phyloP scores from a whole-genome alignment of 495 filamentous ascomycete genomes.

The Hypoxylon trugodes region DNA sequence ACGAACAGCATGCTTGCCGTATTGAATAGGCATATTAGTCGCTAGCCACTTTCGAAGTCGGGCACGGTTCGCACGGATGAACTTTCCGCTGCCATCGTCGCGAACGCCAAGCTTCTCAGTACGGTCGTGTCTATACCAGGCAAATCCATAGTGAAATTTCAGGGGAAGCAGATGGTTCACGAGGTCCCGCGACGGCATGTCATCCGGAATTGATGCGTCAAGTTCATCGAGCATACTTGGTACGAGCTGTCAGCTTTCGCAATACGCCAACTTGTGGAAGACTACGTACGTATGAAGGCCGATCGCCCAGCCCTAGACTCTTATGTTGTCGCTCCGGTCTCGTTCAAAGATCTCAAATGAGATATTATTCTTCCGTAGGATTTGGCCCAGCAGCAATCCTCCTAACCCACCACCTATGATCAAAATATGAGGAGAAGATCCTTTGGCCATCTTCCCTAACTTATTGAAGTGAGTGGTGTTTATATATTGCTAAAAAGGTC shows the following conservation, averaged over 20 bases:
- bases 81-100: constrained; percentile 33
- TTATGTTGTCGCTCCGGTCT: constrained; percentile 46
- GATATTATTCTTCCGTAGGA: constrained; percentile 59
- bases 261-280: neutral
- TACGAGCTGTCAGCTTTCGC: neutral
- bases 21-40: constrained; percentile 41
- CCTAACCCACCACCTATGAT: constrained; percentile 63
- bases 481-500: neutral
- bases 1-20: constrained; percentile 31
- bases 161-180: constrained; percentile 44
- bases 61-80: constrained; percentile 43
- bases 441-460: constrained; percentile 15
- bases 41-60: constrained; percentile 39
- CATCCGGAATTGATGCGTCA: constrained; percentile 48
- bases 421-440: constrained; percentile 41
- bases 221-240: constrained; percentile 43
- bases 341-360: constrained; percentile 62
- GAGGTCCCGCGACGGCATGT: constrained; percentile 46
- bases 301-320: constrained; percentile 49
- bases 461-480: neutral
- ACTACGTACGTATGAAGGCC: constrained; percentile 42
- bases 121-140: constrained; percentile 32
- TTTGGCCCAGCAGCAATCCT: constrained; percentile 63
- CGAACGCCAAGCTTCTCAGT: constrained; percentile 37
- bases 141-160: constrained; percentile 36